Evolutionary conservation across 2,329 filamentous ascomycete genomes (phyloP).

Genomic region (Ascochyta rabiei): DNA sequence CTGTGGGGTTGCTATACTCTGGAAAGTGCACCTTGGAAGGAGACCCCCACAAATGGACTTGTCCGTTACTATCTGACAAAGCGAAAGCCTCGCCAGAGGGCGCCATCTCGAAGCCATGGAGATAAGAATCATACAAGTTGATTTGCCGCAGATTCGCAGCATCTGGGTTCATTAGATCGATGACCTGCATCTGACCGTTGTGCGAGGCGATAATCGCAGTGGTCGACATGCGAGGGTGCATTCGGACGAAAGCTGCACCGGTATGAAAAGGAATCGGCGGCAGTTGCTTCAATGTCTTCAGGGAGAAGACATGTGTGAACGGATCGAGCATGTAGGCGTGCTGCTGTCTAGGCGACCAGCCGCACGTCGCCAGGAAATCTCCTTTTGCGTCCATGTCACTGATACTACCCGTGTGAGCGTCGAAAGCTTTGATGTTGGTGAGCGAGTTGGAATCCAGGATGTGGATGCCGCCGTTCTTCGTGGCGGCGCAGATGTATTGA

Average conservation of each 20-base stretch:
- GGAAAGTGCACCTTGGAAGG: slow-evolving; percentile 85
- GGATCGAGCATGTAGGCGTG: slow-evolving; percentile 85
- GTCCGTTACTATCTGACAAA: slow-evolving; percentile 77
- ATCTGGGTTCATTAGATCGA: slow-evolving; percentile 93
- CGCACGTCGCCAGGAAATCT: slow-evolving; percentile 94
- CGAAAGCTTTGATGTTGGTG: slow-evolving; percentile 82
- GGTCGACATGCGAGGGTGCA: slow-evolving; percentile 95
- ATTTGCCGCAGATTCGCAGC: slow-evolving; percentile 84
- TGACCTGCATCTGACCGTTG: slow-evolving; percentile 90
- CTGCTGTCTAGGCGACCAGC: slow-evolving; percentile 83
- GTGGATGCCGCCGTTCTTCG: slow-evolving; percentile 79
- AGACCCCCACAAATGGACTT: slow-evolving; percentile 87
- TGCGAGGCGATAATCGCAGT: slow-evolving; percentile 94
- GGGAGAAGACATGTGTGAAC: slow-evolving; percentile 92
- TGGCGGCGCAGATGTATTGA: slow-evolving; percentile 91
- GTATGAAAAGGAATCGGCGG: slow-evolving; percentile 91
- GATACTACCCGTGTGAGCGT: slow-evolving; percentile 84
- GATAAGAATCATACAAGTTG: slow-evolving; percentile 72
- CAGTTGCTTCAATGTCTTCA: slow-evolving; percentile 87
- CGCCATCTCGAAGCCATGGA: slow-evolving; percentile 83
- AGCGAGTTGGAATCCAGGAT: slow-evolving; percentile 82
- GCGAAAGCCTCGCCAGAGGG: slow-evolving; percentile 86
- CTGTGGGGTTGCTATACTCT: slow-evolving; percentile 75
- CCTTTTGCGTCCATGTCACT: slow-evolving; percentile 98
- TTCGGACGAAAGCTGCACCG: slow-evolving; percentile 90